Evolutionary conservation across 352 stramenopile genomes (phyloP).

Genomic region (Pythium utonaiense): DNA sequence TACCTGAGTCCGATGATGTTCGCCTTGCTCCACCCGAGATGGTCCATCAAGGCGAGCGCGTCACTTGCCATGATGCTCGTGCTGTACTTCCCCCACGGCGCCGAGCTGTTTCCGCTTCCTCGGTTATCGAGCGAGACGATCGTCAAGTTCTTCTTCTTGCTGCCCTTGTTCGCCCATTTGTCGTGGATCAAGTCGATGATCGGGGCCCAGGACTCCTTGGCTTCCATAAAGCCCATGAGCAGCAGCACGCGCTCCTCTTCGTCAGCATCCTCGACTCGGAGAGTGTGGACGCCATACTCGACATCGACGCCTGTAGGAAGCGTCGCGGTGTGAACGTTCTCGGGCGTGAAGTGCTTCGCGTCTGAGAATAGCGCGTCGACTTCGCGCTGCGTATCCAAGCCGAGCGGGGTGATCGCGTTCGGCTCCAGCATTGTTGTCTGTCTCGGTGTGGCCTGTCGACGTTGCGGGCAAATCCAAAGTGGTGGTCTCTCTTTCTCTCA

Average conservation of each 20-base stretch:
- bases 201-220: constrained; percentile 53
- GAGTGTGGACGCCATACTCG: constrained; percentile 44
- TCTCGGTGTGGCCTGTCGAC: too few relatives aligned
- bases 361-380: constrained; percentile 47
- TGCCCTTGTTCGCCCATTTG: constrained; percentile 29
- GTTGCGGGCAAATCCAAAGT: too few relatives aligned
- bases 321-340: constrained; percentile 14
- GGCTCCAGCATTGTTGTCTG: constrained; percentile 1
- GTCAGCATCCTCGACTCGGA: constrained; percentile 11
- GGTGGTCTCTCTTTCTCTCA: too few relatives aligned
- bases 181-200: constrained; percentile 43
- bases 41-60: constrained; percentile 47
- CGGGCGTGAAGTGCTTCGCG: constrained; percentile 35
- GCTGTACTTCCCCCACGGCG: constrained; percentile 43
- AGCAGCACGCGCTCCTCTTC: constrained; percentile 43
- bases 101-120: constrained; percentile 42
- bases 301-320: constrained; percentile 45
- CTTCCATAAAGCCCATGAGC: constrained; percentile 50
- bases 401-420: constrained; percentile 23
- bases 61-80: constrained; percentile 59
- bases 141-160: constrained; percentile 31
- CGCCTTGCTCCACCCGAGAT: constrained; percentile 42
- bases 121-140: constrained; percentile 61
- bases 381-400: constrained; percentile 40
- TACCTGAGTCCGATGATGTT: constrained; percentile 21